These are phyloP conservation scores for Albophoma yamanashiensis DNA, from an alignment of 2,329 filamentous ascomycete species.

Conservation along the genomic window DNA sequence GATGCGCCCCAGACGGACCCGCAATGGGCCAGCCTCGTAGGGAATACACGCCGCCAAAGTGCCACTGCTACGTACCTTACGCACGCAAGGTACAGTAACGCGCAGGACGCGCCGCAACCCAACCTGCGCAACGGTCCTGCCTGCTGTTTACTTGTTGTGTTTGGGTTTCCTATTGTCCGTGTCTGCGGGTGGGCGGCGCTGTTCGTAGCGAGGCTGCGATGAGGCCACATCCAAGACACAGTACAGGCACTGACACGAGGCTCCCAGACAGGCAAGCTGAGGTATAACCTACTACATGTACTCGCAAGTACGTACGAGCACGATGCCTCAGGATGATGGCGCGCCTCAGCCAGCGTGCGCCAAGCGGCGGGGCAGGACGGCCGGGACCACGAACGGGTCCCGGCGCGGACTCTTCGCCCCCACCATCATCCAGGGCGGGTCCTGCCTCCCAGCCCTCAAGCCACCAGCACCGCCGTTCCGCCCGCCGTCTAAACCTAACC, in stretches of 20 bases:
- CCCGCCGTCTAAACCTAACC: not conserved
- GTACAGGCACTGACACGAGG: not conserved
- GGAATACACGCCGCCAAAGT: not conserved
- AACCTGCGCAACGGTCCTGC: not conserved
- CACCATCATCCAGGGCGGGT: not conserved
- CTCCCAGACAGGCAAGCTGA: not conserved
- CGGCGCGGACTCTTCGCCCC: not conserved
- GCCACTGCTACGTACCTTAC: too few relatives aligned
- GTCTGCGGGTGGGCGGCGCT: not conserved
- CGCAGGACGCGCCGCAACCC: not conserved
- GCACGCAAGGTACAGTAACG: not conserved
- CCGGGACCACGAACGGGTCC: not conserved
- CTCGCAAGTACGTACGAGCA: too few relatives aligned
- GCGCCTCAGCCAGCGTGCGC: not conserved
- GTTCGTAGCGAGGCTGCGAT: not conserved
- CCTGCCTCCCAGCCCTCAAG: not conserved
- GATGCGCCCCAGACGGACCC: not conserved
- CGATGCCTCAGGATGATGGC: too few relatives aligned
- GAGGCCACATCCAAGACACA: not conserved
- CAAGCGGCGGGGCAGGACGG: not conserved
- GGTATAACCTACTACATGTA: too few relatives aligned
- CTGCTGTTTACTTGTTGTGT: not conserved
- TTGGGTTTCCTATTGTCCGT: not conserved
- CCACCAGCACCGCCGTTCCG: not conserved
- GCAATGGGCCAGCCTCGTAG: not conserved